Base-by-base conservation (phyloP, 2,329 filamentous ascomycete genomes). In the Sclerotinia trifoliorum region DNA sequence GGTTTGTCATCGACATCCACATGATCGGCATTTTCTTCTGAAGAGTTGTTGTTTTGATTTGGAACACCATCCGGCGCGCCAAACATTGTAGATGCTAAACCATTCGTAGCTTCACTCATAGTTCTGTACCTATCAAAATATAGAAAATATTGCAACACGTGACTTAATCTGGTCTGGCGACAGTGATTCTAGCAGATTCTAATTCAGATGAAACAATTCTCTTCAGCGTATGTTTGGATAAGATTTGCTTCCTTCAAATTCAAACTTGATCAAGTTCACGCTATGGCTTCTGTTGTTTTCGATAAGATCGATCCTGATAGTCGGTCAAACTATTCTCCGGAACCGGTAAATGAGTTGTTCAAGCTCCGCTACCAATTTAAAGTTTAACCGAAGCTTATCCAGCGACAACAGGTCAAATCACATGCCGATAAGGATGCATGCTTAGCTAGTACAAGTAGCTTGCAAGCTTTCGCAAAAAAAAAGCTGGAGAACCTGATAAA, bases 1-100 rank as follows among this genome's bases (percentile, higher is more conserved):
- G 65, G 65, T 11, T 29, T 21, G 56, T 67, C 46, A 21, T 62
- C 56, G 13, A 54, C 13, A 35, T 62, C 56, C 65, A 67, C 62
- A 39, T 26, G 24, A 39, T 62, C 46, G 21, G 26, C 13, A 8
- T 51, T 26, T 8, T 62, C 46, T 26, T 35, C 13, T 8, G 29
- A 26, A 39, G 46, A 62, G 15, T 39, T 62, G 29, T 49, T 11
- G n/a, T 32, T 51, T 51, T 51, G 46, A 17, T 19, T 13, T 51
- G 1, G 44, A 21, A 17, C 29, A 21, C 5, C 29, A 26, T 24
- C 21, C 39, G 4, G 46, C 35, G 26, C 11, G n/a, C 17, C 13
- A 26, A 51, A 10, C 21, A 11, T 35, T 35, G 13, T 32, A 35
- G 58, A 49, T 24, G 11, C 29, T 21, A 10, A 7, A 61, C 19